Conservation (phyloP, 768 basidiomycete genomes). For the Boletus huronensis region DNA sequence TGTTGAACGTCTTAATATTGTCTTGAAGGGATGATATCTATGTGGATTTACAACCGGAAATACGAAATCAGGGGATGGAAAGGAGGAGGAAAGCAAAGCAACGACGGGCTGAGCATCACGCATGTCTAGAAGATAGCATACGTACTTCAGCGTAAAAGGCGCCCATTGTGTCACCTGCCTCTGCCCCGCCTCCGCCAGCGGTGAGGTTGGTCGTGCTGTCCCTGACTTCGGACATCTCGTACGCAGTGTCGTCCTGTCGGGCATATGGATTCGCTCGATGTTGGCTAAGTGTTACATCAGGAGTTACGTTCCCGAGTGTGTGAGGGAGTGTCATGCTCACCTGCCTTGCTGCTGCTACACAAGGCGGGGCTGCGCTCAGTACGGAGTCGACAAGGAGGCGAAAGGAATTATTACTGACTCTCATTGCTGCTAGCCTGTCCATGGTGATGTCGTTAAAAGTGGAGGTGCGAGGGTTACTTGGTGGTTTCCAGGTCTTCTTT, state of each 20-base stretch:
- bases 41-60: neutral
- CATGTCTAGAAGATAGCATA: neutral
- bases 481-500: too few species aligned
- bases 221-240: conserved; percentile 71
- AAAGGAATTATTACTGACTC: conserved; percentile 48
- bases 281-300: conserved; percentile 21
- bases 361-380: conserved; percentile 2
- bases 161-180: conserved; percentile 57
- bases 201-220: conserved; percentile 53
- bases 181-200: conserved; percentile 32
- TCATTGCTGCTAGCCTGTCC: conserved; percentile 87
- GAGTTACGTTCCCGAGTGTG: neutral
- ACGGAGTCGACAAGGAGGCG: neutral
- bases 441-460: conserved; percentile 58
- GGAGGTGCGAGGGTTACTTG: conserved; percentile 13
- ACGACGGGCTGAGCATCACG: neutral
- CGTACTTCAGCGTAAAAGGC: conserved; percentile 73
- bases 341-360: conserved; percentile 63
- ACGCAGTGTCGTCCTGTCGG: conserved; percentile 55
- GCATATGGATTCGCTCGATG: conserved; percentile 59
- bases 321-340: conserved; percentile 30
- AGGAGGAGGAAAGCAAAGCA: neutral
- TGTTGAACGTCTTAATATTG: conserved; percentile 59
- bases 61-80: neutral
- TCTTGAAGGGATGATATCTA: conserved; percentile 80